Conservation (phyloP, 495 filamentous ascomycete genomes). For the Aspergillus mulundensis region DNA sequence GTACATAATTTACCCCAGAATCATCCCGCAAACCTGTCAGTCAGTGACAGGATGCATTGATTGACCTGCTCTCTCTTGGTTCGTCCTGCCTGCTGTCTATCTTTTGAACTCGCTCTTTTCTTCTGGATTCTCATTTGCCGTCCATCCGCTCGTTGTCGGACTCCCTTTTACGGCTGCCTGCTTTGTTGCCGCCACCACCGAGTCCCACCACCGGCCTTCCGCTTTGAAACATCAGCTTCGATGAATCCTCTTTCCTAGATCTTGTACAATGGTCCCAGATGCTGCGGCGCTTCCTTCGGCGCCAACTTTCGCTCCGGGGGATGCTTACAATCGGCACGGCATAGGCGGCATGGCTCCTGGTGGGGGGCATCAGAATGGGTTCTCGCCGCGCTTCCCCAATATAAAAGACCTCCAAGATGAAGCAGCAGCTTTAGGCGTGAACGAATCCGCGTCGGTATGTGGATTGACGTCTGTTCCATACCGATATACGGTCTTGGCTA, state of each 20-base stretch:
- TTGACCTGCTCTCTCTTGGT: not conserved
- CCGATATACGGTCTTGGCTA: not conserved
- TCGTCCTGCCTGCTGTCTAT: not conserved
- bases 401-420: slow-evolving; percentile 67
- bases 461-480: not conserved
- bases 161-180: slow-evolving; percentile 4
- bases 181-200: not conserved
- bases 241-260: slow-evolving; percentile 20
- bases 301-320: slow-evolving; percentile 36
- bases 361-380: slow-evolving; percentile 26
- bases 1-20: slow-evolving; percentile 8
- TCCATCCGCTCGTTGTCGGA: not conserved
- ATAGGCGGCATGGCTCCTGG: slow-evolving; percentile 31
- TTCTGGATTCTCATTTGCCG: not conserved
- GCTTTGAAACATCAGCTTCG: slow-evolving; percentile 5
- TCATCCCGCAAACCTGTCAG: slow-evolving; percentile 13
- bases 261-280: slow-evolving; percentile 42
- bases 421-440: slow-evolving; percentile 36
- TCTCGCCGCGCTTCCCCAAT: slow-evolving; percentile 54
- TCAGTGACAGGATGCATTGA: not conserved
- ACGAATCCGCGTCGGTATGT: slow-evolving; percentile 43
- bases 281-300: slow-evolving; percentile 41
- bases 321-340: slow-evolving; percentile 23
- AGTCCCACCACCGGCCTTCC: slow-evolving; percentile 1
- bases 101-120: slow-evolving; percentile 6